Evolutionary conservation across 129 eudicot species (phyloP).

Genomic region (Flaveria robusta): DNA sequence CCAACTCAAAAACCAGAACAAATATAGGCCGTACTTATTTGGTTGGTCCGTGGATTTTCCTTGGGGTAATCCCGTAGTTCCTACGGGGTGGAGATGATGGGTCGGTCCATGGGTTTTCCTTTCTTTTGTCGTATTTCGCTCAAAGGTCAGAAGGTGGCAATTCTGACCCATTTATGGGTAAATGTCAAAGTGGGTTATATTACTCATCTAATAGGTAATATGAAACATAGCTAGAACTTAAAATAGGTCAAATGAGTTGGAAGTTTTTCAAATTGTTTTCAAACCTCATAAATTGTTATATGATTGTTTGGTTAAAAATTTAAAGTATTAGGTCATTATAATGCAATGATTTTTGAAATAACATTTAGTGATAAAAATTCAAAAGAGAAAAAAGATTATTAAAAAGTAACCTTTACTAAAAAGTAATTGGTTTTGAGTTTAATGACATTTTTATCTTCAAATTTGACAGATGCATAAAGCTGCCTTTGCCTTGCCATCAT

Average conservation of each 20-base stretch:
- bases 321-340: not conserved
- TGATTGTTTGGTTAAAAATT: not conserved
- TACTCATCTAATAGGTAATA: not conserved
- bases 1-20: not conserved
- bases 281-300: not conserved
- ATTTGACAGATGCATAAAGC: constrained; percentile 72
- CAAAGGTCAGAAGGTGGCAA: not conserved
- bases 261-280: not conserved
- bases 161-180: not conserved
- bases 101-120: too few relatives aligned
- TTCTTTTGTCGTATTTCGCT: too few relatives aligned
- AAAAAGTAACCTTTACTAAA: too few relatives aligned
- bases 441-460: not conserved
- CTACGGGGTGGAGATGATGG: too few relatives aligned
- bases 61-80: too few relatives aligned
- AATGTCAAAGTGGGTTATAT: not conserved
- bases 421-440: too few relatives aligned
- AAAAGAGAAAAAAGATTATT: too few relatives aligned
- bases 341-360: not conserved
- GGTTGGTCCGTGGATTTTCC: too few relatives aligned
- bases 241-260: not conserved
- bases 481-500: constrained; percentile 88
- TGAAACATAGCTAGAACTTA: not conserved
- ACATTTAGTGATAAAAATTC: not conserved
- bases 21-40: not conserved